These are phyloP conservation scores for Sporisorium graminicola DNA, from an alignment of 1,284 basidiomycete species.

Conservation along the genomic window DNA sequence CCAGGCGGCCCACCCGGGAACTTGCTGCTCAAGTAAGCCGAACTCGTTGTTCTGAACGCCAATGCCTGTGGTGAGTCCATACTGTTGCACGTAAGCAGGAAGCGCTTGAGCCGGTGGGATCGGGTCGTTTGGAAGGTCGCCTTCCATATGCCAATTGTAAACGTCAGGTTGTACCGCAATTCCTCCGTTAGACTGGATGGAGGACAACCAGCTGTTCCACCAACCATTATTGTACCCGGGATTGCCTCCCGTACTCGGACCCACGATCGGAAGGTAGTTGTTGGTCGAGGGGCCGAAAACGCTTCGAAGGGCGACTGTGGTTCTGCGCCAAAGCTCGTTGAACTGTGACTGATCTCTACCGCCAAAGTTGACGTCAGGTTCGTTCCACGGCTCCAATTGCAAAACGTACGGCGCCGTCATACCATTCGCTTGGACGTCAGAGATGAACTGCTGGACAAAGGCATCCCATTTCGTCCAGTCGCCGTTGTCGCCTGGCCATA, in stretches of 20 bases:
- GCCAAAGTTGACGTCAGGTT: slow-evolving; percentile 29
- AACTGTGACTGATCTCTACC: slow-evolving; percentile 15
- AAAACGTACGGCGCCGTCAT: slow-evolving; percentile 17
- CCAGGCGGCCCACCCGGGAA: slow-evolving; percentile 25
- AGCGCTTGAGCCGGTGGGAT: slow-evolving; percentile 25
- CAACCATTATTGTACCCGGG: slow-evolving; percentile 19
- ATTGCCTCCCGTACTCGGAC: slow-evolving; percentile 21
- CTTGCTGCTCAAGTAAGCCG: slow-evolving; percentile 20
- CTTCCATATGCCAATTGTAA: slow-evolving; percentile 34
- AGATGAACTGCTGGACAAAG: slow-evolving; percentile 32
- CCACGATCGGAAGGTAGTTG: slow-evolving; percentile 15
- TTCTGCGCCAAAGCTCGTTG: slow-evolving; percentile 23
- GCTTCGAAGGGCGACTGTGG: slow-evolving; percentile 11
- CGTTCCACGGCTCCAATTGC: slow-evolving; percentile 29
- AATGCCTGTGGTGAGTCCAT: slow-evolving; percentile 24
- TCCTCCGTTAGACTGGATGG: slow-evolving; percentile 22
- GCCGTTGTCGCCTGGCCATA: slow-evolving; percentile 27
- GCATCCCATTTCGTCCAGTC: slow-evolving; percentile 29
- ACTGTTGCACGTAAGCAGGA: slow-evolving; percentile 15
- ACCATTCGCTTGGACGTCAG: slow-evolving; percentile 14
- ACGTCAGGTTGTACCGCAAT: slow-evolving; percentile 19
- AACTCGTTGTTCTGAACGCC: slow-evolving; percentile 35
- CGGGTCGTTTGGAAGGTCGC: slow-evolving; percentile 23
- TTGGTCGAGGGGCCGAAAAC: slow-evolving; percentile 9
- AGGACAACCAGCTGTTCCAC: slow-evolving; percentile 28